Evolutionary conservation across 805 yeast species (phyloP).

Genomic region (Zygosaccharomyces kombuchaensis): DNA sequence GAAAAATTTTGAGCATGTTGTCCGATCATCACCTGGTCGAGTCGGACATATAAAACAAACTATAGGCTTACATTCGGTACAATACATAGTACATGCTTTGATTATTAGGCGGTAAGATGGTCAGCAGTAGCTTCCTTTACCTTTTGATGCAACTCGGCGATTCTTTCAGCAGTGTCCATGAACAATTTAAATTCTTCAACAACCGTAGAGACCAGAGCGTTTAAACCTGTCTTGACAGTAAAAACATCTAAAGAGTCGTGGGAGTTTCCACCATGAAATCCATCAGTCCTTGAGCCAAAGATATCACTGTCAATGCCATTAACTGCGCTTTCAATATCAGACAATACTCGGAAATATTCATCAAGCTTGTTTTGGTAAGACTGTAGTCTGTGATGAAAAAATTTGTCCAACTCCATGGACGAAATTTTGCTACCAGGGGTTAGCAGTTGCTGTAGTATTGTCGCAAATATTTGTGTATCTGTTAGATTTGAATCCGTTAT

Average conservation of each 20-base stretch:
- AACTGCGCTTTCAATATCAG: constrained; percentile 58
- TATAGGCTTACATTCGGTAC: neutral
- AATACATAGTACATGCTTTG: neutral
- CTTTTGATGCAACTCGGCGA: constrained; percentile 65
- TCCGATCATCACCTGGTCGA: constrained; percentile 1
- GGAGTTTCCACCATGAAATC: constrained; percentile 8
- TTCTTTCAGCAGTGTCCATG: constrained; percentile 69
- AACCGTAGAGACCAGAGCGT: constrained; percentile 54
- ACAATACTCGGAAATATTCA: constrained; percentile 43
- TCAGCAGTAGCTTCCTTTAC: constrained; percentile 34
- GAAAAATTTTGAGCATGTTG: constrained; percentile 6
- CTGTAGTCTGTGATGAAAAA: constrained; percentile 43
- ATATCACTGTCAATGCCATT: constrained; percentile 54
- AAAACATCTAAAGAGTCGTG: constrained; percentile 20
- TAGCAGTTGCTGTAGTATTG: constrained; percentile 46
- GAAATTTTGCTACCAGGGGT: constrained; percentile 55
- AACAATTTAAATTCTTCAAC: constrained; percentile 65
- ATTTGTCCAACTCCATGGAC: constrained; percentile 53
- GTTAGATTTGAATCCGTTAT: constrained; percentile 37
- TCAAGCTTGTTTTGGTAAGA: constrained; percentile 42
- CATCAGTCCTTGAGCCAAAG: constrained; percentile 19
- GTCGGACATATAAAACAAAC: neutral
- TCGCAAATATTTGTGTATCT: constrained; percentile 52
- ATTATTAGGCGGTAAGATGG: neutral
- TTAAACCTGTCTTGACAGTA: constrained; percentile 37